Percentiles rank a stretch among this genome's conserved stretches.
These are phyloP conservation scores for Vaccinium vitisidaea DNA, from an alignment of 148 eudicot genomes.

Conservation along the genomic window DNA sequence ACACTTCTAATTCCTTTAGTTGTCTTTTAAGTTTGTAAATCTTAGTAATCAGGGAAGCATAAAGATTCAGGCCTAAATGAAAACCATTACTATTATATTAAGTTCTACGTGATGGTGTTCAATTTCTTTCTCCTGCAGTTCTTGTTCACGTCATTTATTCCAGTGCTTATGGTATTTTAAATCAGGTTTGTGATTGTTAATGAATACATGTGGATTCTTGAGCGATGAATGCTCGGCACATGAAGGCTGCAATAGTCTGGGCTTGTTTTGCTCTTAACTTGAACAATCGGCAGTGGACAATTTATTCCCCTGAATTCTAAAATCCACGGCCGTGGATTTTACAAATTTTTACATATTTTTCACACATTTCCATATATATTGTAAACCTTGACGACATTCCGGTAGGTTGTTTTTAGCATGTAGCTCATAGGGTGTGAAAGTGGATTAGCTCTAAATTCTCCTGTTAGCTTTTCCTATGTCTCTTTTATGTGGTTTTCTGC, in stretches of 20 bases:
- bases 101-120: neutral
- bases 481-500: neutral
- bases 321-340: too few species aligned
- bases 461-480: neutral
- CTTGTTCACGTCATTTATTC: neutral
- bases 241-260: neutral
- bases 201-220: neutral
- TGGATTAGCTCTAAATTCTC: neutral
- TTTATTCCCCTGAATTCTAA: neutral
- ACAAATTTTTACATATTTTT: too few species aligned
- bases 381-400: too few species aligned
- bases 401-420: too few species aligned
- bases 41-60: neutral
- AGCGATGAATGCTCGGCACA: neutral
- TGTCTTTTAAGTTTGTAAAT: neutral
- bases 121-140: neutral
- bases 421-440: too few species aligned
- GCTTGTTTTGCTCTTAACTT: neutral
- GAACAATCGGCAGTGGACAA: neutral
- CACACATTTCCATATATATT: too few species aligned
- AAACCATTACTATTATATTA: neutral
- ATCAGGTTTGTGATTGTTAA: neutral
- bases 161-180: neutral
- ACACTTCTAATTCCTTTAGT: neutral
- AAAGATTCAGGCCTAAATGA: neutral